Conservation (phyloP, 2,329 filamentous ascomycete species). For the Phialocephala sp. region DNA sequence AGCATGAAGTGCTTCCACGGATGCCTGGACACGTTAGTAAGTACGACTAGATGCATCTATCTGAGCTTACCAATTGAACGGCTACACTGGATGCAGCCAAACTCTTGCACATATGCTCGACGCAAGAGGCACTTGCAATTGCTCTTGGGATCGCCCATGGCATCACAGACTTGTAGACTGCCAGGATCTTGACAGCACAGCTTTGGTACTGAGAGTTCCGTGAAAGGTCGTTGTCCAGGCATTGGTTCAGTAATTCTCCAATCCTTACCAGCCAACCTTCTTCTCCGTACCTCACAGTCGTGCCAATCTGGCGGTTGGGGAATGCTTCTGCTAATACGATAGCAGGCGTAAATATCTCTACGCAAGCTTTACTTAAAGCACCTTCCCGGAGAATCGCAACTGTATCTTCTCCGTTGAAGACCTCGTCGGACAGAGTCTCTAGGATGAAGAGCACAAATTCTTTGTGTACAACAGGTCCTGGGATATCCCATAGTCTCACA, state of each 20-base stretch:
- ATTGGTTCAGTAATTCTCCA: conserved; percentile 74
- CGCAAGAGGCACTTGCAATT: conserved; percentile 72
- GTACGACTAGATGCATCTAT: not conserved
- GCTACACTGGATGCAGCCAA: conserved; percentile 73
- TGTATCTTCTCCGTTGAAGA: conserved; percentile 89
- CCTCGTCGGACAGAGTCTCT: conserved; percentile 91
- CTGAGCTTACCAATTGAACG: conserved; percentile 70
- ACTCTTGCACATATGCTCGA: conserved; percentile 72
- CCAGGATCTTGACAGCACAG: conserved; percentile 78
- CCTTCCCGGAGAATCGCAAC: conserved; percentile 83
- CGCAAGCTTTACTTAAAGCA: conserved; percentile 84
- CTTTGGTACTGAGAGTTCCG: conserved; percentile 69
- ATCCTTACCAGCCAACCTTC: conserved; percentile 89
- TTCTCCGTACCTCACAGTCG: conserved; percentile 73
- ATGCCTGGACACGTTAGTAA: conserved; percentile 58
- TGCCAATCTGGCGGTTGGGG: conserved; percentile 68
- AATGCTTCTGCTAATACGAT: conserved; percentile 77
- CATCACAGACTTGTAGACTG: conserved; percentile 78
- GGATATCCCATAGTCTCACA: conserved; percentile 79
- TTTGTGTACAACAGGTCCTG: conserved; percentile 69
- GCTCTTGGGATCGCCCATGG: conserved; percentile 88
- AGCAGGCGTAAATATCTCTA: conserved; percentile 90
- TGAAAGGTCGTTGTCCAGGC: conserved; percentile 68
- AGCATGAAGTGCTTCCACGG: conserved; percentile 82
- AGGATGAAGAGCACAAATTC: conserved; percentile 87